Evolutionary conservation across 192 early-diverging fungal genomes (phyloP).

Genomic region (Coemansia sp.): DNA sequence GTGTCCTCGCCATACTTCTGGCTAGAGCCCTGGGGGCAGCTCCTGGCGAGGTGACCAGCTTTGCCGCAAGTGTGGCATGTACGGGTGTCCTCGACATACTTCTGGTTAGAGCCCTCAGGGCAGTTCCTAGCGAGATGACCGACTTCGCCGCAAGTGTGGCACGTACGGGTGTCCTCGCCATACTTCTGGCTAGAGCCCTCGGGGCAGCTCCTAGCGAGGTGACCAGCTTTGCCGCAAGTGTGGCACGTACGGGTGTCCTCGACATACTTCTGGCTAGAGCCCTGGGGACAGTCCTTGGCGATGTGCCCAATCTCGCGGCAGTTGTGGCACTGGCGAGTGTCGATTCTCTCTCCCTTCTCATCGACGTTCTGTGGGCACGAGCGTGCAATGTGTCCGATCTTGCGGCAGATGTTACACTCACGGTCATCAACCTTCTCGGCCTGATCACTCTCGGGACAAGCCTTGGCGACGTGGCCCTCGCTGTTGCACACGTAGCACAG

Average conservation of each 20-base stretch:
- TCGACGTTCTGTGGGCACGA: constrained; percentile 36
- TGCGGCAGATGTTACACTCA: constrained; percentile 53
- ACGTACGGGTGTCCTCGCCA: constrained; percentile 20
- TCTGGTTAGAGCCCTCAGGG: constrained; percentile 4
- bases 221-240: constrained; percentile 50
- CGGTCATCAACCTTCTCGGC: not conserved
- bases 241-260: constrained; percentile 44
- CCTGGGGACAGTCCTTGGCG: constrained; percentile 33
- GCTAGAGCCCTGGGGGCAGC: constrained; percentile 27
- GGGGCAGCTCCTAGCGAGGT: constrained; percentile 49
- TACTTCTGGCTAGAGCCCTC: not conserved
- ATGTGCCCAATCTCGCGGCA: constrained; percentile 43
- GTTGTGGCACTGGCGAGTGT: constrained; percentile 56
- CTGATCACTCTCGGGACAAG: constrained; percentile 23
- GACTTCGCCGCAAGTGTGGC: constrained; percentile 52
- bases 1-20: not conserved
- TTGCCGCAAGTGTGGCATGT: constrained; percentile 56
- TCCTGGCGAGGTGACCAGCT: constrained; percentile 47
- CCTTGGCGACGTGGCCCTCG: constrained; percentile 47
- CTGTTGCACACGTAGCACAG: constrained; percentile 54
- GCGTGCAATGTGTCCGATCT: constrained; percentile 46
- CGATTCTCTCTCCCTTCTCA: constrained; percentile 1
- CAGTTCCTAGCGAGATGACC: constrained; percentile 54
- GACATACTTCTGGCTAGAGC: not conserved
- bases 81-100: not conserved